Evolutionary conservation across 2,329 filamentous ascomycete species (phyloP).

Genomic region (Penicillium sclerotigenum): DNA sequence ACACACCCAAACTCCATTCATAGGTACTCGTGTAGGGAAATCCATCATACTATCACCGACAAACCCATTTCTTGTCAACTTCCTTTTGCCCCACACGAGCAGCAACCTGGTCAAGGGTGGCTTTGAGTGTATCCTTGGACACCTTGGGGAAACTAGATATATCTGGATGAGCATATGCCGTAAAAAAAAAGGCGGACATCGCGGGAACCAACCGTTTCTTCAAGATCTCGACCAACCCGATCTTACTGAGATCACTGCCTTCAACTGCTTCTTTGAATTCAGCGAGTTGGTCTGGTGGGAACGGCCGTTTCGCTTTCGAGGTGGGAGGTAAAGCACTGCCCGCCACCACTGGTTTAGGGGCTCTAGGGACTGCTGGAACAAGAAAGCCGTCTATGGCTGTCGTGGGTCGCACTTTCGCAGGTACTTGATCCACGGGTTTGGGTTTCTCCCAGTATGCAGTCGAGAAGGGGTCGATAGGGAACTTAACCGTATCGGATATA

Average conservation of each 20-base stretch:
- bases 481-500: conserved; percentile 54
- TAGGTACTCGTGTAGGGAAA: not conserved
- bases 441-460: conserved; percentile 68
- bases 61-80: conserved; percentile 64
- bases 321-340: conserved; percentile 13
- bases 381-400: conserved; percentile 22
- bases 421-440: conserved; percentile 24
- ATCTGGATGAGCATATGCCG: conserved; percentile 3
- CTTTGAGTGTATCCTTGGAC: conserved; percentile 67
- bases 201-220: conserved; percentile 58
- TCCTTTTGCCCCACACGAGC: conserved; percentile 60
- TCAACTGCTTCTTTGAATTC: conserved; percentile 69
- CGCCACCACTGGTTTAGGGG: conserved; percentile 10
- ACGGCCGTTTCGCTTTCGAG: conserved; percentile 39
- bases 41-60: conserved; percentile 35
- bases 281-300: conserved; percentile 59
- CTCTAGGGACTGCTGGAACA: conserved; percentile 12
- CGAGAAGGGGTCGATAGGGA: conserved; percentile 81
- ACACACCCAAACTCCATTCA: conserved; percentile 1
- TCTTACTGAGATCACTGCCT: conserved; percentile 69
- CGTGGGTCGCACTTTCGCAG: conserved; percentile 13
- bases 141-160: conserved; percentile 61
- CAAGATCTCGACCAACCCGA: conserved; percentile 69
- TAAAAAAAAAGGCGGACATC: not conserved
- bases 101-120: conserved; percentile 66